Conservation (phyloP, 2,329 filamentous ascomycete genomes). For the Aspergillus caelatus region DNA sequence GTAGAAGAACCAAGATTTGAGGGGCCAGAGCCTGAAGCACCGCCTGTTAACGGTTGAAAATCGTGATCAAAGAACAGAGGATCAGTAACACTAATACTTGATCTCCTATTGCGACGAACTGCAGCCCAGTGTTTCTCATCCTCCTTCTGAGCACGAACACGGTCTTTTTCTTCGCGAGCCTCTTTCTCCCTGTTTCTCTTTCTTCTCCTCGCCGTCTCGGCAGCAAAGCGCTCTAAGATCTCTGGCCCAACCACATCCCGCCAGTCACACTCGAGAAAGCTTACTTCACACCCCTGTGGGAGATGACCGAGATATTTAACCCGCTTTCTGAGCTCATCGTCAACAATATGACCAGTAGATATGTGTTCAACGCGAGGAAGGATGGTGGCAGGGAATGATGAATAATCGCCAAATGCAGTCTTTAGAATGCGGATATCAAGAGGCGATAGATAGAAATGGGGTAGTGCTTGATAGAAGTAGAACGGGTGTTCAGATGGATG, state of each 20-base stretch:
- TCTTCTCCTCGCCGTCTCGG: constrained; percentile 74
- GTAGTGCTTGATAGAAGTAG: constrained; percentile 84
- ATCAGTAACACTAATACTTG: constrained; percentile 50
- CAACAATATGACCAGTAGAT: constrained; percentile 82
- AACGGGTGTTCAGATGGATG: constrained; percentile 61
- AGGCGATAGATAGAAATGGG: constrained; percentile 86
- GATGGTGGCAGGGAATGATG: constrained; percentile 80
- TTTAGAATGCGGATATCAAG: constrained; percentile 92
- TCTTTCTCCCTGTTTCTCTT: constrained; percentile 83
- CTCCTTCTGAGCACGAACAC: constrained; percentile 76
- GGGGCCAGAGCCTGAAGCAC: constrained; percentile 31
- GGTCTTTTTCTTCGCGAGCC: constrained; percentile 81
- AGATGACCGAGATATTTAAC: constrained; percentile 87
- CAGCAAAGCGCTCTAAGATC: constrained; percentile 73
- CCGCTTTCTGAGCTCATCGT: constrained; percentile 79
- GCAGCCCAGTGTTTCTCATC: constrained; percentile 69
- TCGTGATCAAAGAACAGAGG: constrained; percentile 62
- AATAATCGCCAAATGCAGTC: constrained; percentile 81
- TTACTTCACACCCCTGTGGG: constrained; percentile 87
- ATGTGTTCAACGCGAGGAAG: constrained; percentile 87
- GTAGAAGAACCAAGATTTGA: constrained; percentile 32
- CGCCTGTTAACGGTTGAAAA: constrained; percentile 63
- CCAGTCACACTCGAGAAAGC: constrained; percentile 93
- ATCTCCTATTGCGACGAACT: constrained; percentile 63
- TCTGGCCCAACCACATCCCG: constrained; percentile 80